phyloP scores from a whole-genome alignment of 129 eudicot genomes.

The Oenanthe sinensis region DNA sequence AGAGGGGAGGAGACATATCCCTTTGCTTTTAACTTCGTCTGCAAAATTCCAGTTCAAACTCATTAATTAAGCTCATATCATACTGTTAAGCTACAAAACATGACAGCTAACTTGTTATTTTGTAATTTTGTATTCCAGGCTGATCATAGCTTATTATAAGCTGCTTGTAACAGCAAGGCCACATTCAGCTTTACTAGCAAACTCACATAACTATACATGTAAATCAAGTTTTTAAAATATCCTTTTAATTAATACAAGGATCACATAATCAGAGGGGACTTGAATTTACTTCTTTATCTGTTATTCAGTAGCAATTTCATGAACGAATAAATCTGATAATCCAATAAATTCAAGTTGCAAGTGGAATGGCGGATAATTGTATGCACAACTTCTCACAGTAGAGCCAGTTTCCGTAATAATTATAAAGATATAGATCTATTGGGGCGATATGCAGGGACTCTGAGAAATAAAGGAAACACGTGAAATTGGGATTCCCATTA shows the following conservation, averaged over 20 bases:
- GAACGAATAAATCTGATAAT: too few relatives aligned
- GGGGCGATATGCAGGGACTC: background rate
- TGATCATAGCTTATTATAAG: too few relatives aligned
- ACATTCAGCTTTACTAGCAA: background rate
- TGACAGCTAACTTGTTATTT: background rate
- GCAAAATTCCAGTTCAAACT: background rate
- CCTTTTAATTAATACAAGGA: background rate
- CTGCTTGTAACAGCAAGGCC: background rate
- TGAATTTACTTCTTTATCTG: too few relatives aligned
- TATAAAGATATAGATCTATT: background rate
- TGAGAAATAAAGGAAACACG: background rate
- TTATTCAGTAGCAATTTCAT: too few relatives aligned
- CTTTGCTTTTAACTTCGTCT: background rate
- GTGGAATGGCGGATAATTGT: too few relatives aligned
- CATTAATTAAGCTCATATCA: background rate
- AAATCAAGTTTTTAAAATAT: background rate
- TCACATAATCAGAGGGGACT: background rate
- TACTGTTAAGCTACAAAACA: background rate
- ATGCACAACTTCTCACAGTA: too few relatives aligned
- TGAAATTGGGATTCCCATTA: background rate
- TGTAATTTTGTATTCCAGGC: background rate
- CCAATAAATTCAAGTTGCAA: too few relatives aligned
- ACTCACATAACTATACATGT: too few relatives aligned
- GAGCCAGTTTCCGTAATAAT: background rate
- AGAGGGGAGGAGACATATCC: conserved; percentile 8